Base-by-base conservation (phyloP, 2,329 filamentous ascomycete species). In the Colletotrichum euphorbiae region DNA sequence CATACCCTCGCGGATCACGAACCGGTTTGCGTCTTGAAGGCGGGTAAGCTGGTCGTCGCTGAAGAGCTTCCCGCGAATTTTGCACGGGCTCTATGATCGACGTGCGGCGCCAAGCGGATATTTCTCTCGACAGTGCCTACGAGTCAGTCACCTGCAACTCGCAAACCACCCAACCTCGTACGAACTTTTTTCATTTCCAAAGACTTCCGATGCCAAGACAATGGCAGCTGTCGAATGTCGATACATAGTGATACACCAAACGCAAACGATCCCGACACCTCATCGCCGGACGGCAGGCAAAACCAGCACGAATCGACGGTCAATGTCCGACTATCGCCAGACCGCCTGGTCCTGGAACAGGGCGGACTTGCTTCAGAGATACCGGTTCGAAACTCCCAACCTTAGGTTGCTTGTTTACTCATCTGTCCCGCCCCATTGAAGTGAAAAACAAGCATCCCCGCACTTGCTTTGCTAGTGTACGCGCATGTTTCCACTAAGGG, bases 131-230 rank as follows among this genome's bases (percentile, higher is more conserved):
- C 11, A 21, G 12, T 12, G 19, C 43, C 59, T 24, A 48, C 64
- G 64, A 67, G 60, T 67, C 60, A 63, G 45, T 58, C 64, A 54
- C 59, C 45, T 31, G 50, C 28, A 31, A 43, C 40, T 28, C 52
- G 31, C 28, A 40, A 51, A 52, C 45, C 59, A 43, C 48, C 56
- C 64, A 63, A 46, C 28, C 59, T 67, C 59, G 59, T 67, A 67
- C 64, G 59, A 67, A 45, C 46, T 45, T 13, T 42, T 9, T 21
- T 24, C 21, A 19, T 56, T 55, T 54, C 52, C 64, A 64, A 67
- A 8, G 52, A 58, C 59, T 63, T 64, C 58, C 59, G 59, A 67
- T 67, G 64, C 64, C 59, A 63, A 67, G 64, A 45, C 17, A 40
- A 13, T 63, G 38, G 43, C 60, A 67, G 43, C 51, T 57, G 58